Evolutionary conservation across 73 alveolate genomes (phyloP), one percentile per base, ranked within the genome.

Genomic region (Paramecium pentaurelia): DNA sequence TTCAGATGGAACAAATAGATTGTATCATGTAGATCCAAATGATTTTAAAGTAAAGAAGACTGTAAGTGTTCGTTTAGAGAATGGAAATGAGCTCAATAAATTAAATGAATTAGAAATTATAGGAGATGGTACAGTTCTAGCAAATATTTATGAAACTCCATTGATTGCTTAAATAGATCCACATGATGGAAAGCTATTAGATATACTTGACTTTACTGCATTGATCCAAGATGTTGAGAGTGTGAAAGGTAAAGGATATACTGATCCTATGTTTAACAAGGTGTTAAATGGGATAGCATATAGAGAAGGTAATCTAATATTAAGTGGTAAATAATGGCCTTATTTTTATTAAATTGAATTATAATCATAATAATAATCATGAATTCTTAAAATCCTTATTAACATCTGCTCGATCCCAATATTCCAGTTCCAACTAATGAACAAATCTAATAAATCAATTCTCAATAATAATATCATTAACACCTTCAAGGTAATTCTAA

Each of bases 1-100:
- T 6, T 80, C 91, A 3, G 91, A 80, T 44, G 91, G 91, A 80
- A 80, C 91, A 42, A 45, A 80, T 37, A 80, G 91, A 49, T 28
- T 80, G 32, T 80, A 32, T 80, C 91, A 80, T 80, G 91, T 80
- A 2, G 73, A 80, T 25, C 91, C 91, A 32, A 36, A 9, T 42
- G 47, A 25, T 12, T 80, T 80, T 80, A 49, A 40, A 16, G 58
- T 80, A 0, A 80, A 25, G 30, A 80, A 80, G 25, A 80, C 71
- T 4, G 91, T 80, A 12, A 49, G 58, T 27, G 91, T 80, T 1
- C 71, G 34, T 38, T 49, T 80, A 25, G 91, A 47, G 30, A 25
- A 44, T 47, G 47, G 58, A 32, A 22, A 54, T 12, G 49, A 28
- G 0, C 4, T 64, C 7, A 64, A 64, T 25, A 64, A 64, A 64